These are phyloP conservation scores for Cladorrhinum sp. DNA, from an alignment of 2,329 filamentous ascomycete species.

Conservation along the genomic window DNA sequence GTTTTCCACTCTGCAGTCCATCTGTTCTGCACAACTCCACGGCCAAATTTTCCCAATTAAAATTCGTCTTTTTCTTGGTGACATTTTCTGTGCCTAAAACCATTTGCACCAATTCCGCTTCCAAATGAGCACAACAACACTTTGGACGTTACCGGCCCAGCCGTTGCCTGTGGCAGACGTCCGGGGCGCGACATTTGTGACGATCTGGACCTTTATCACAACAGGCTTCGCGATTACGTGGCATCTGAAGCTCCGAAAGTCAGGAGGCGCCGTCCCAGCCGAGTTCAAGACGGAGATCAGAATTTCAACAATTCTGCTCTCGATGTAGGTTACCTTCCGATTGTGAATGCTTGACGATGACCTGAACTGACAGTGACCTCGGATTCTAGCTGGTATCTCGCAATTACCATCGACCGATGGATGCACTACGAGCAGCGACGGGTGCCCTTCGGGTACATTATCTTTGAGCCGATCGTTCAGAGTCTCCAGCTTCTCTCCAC, in stretches of 20 bases:
- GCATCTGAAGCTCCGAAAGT: not conserved
- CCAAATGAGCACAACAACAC: not conserved
- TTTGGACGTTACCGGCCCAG: conserved; percentile 6
- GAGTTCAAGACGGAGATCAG: not conserved
- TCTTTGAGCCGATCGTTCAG: conserved; percentile 14
- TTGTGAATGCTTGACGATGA: no score
- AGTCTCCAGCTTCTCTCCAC: conserved; percentile 17
- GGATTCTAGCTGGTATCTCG: conserved; percentile 20
- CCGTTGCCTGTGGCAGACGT: not conserved
- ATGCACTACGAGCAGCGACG: conserved; percentile 15
- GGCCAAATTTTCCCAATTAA: no score
- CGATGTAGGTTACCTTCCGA: not conserved
- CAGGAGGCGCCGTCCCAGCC: not conserved
- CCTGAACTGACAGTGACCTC: no score
- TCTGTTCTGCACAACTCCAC: no score
- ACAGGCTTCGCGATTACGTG: not conserved
- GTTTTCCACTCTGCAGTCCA: no score
- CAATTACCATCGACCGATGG: conserved; percentile 19
- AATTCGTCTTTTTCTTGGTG: no score
- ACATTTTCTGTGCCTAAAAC: no score
- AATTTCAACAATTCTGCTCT: not conserved
- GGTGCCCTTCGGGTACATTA: conserved; percentile 18
- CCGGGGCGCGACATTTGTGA: not conserved
- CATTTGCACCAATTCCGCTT: not conserved
- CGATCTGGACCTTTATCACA: not conserved